Percentiles rank a stretch among this genome's conserved stretches.
Conservation (phyloP, 208 protist species). For the Crithidia sp. region DNA sequence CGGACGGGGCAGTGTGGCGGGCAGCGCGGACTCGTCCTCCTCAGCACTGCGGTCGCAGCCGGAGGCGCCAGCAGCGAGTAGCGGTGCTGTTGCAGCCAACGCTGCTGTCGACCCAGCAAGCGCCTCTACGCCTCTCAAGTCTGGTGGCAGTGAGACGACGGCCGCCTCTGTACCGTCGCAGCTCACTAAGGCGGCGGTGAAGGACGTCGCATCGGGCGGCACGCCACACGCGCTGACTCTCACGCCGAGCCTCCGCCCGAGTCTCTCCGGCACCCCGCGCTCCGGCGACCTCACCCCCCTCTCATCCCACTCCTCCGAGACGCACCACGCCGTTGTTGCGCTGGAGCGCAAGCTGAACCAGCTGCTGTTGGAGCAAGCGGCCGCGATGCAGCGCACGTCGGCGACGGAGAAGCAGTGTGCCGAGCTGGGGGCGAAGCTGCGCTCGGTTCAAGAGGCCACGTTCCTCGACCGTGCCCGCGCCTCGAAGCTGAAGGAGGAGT, state of each 20-base stretch:
- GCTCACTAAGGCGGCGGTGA: neutral
- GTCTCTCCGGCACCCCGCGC: constrained; percentile 17
- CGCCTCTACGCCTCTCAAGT: constrained; percentile 3
- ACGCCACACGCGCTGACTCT: constrained; percentile 4
- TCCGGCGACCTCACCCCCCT: constrained; percentile 16
- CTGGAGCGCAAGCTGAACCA: constrained; percentile 72
- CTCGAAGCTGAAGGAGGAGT: constrained; percentile 72
- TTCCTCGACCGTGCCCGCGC: constrained; percentile 70
- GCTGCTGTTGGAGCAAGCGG: constrained; percentile 62
- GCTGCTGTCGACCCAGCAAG: neutral
- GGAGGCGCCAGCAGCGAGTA: neutral
- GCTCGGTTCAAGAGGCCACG: constrained; percentile 55
- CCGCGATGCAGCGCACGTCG: constrained; percentile 49
- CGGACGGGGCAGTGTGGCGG: constrained; percentile 4
- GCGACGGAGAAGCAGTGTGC: constrained; percentile 54
- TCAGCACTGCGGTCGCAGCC: neutral
- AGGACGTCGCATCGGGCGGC: neutral
- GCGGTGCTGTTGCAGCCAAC: neutral
- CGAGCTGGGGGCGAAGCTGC: constrained; percentile 62
- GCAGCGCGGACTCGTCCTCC: constrained; percentile 18
- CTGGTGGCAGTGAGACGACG: neutral
- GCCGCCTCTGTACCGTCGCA: neutral
- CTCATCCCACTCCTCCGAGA: constrained; percentile 32
- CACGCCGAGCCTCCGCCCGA: neutral
- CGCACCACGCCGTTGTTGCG: constrained; percentile 43